Evolutionary conservation across 1,284 basidiomycete species (phyloP), one percentile per base, ranked within the genome.

Genomic region (Acaromyces ingoldii): DNA sequence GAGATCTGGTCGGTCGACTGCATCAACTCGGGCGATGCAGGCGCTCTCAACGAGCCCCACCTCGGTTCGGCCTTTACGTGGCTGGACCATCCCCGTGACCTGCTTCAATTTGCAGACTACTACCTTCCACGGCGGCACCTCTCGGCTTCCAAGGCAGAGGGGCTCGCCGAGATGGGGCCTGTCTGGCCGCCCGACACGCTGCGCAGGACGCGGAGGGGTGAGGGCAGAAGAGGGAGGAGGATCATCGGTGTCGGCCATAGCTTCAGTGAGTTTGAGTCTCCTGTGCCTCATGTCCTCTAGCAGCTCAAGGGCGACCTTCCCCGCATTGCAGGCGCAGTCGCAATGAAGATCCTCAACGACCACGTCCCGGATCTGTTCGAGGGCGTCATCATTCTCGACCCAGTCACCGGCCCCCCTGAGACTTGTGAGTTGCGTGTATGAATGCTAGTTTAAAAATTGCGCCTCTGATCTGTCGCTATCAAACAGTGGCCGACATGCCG

Each of bases 241-340:
- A 67, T 88, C 3, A 76, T 91, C 21, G 82, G 80, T 1, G 75
- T 90, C 2, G 90, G 89, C 0, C 89, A 95, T 72, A 91, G 88
- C 0, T 84, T 87, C 54, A 87, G 89, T 24, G 88, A 86, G 1
- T 85, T 19, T n/a, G n/a, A n/a, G n/a, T n/a, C n/a, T n/a, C n/a
- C n/a, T n/a, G n/a, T n/a, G n/a, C n/a, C 19, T 30, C 6, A 10
- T 11, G 17, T 36, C 22, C 19, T 2, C 15, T 19, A 33, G 2
- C 10, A 17, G 2, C 29, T 2, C 21, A 44, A 22, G 10, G 17
- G 22, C 19, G 24, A 2, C 13, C 33, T 34, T 13, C 13, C 33
- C 19, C 13, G 13, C 13, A 34, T 34, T 37, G 10, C 40, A 13
- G 58, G 52, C 24, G 62, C 47, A 33, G 57, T 22, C n/a, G 40